Evolutionary conservation across 768 basidiomycete genomes (phyloP), one percentile per base, ranked within the genome.

Genomic region (Suillus brevipes): DNA sequence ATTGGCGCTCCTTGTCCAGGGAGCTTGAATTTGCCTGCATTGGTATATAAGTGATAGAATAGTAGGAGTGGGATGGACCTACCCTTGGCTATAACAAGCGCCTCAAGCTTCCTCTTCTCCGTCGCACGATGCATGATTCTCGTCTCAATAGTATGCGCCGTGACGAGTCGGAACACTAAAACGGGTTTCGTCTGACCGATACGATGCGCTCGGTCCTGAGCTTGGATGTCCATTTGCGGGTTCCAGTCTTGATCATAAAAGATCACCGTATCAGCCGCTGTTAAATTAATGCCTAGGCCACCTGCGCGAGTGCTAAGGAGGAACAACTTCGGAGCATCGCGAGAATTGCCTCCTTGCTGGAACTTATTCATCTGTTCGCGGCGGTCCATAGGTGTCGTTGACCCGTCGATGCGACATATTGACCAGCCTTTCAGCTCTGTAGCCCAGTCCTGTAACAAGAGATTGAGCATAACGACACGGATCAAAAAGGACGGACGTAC

Each of bases 211-310:
- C 97, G 85, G 70, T 97, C 97, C 74, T 95, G 93, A 0, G 97
- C 97, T 78, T 99, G 97, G 3, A 92, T 82, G 68, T 99, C 97
- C 89, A 96, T 95, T 79, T 97, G 96, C 0, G 96, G 95, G 71
- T 94, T 94, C 76, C 67, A 71, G 47, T 69, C 70, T 57, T 71
- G 70, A 59, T 71, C 66, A 45, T 65, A 67, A 31, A 74, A 71
- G 36, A 71, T 66, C 55, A 76, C 75, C 20, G 75, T 77, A 14
- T 77, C 75, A 9, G 75, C 75, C 1, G 97, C 96, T 1, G 94
- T 97, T 65, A 99, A 78, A 74, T 98, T 99, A 78, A 99, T 96
- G 49, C 97, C 97, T 63, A 99, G 81, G 36, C 97, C 97, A 68
- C 97, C 97, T 9, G 97, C 97, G 52, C 95, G 86, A 0, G 97